Conservation (phyloP, 176 grass and related monocot genomes). For the Carex pumila region DNA sequence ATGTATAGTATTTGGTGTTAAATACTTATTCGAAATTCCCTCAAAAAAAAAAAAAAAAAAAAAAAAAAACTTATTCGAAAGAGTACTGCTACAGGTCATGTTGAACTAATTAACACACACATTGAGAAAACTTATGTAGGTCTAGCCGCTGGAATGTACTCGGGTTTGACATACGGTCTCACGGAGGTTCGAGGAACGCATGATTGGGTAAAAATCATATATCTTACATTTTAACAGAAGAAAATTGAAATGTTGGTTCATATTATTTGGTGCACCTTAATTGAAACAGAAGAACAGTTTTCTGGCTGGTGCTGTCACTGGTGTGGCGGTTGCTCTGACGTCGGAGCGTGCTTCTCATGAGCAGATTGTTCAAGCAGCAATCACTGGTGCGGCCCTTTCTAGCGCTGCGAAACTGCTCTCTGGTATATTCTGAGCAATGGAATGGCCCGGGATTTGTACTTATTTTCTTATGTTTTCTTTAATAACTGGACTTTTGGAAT, state of each 20-base stretch:
- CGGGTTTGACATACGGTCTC: constrained; percentile 77
- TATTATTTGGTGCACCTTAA: not conserved
- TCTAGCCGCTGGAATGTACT: constrained; percentile 72
- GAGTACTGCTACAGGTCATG: not conserved
- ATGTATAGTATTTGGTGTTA: not conserved
- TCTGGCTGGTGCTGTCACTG: constrained; percentile 63
- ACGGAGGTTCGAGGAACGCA: constrained; percentile 74
- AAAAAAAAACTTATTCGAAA: not conserved
- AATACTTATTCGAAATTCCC: not conserved
- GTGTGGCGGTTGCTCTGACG: constrained; percentile 57
- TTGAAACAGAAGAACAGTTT: constrained; percentile 64
- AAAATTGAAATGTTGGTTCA: constrained; percentile 1
- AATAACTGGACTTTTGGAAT: not conserved
- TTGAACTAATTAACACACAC: not conserved
- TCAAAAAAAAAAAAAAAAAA: not conserved
- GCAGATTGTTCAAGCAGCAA: constrained; percentile 62
- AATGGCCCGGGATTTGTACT: not conserved
- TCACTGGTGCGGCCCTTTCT: constrained; percentile 74
- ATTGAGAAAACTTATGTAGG: constrained; percentile 32
- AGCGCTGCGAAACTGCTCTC: constrained; percentile 71
- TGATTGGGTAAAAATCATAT: constrained; percentile 39
- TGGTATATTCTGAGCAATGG: constrained; percentile 48
- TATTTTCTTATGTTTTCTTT: too few species aligned
- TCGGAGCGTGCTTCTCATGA: constrained; percentile 51
- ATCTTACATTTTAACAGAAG: constrained; percentile 14